Evolutionary conservation across 345 rosid genomes (phyloP), one percentile per base, ranked within the genome.

Genomic region (Aurinia saxatilis): DNA sequence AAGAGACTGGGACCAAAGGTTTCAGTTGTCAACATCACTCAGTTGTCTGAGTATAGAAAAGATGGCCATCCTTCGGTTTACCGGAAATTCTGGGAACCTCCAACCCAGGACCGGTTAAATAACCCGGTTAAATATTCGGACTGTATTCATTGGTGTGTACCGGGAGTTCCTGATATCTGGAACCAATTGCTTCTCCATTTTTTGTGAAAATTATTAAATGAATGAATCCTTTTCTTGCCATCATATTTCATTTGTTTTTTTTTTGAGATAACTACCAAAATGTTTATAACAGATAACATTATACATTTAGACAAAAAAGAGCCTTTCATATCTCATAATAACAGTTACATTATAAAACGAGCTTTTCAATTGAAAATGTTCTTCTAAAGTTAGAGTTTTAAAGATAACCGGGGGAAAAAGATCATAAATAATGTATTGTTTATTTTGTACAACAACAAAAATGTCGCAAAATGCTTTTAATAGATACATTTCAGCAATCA

Each of bases 151-250:
- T 87, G 97, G 97, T 90, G 97, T 79, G 79, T 93, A 41, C 97
- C 97, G 4, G 97, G 97, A 11, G 84, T 93, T 25, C 97, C 95
- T 39, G 99, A 92, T 79, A 83, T 82, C 19, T 92, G 99, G 99
- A 92, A 92, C 57, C 85, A 87, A 71, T 70, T 92, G n/a, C 72
- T 92, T 44, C 90, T 84, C 75, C 90, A 87, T 66, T 73, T 72
- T 50, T 76, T 90, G 87, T 89, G 59, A 68, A 63, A 13, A 27
- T 14, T 27, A 27, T 27, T 27, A 27, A 27, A 27, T 27, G 31
- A 27, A 27, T 27, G 6, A 27, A 27, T 4, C 5, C 31, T 27
- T 27, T 27, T 21, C 5, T 27, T 0, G 27, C 31, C 5, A 27
- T 27, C 0, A 3, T 27, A 4, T 27, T 27, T 27, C 31, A 27